Percentiles rank a stretch among this genome's conserved stretches.
Conservation (phyloP, 495 filamentous ascomycete species). For the Penicillium turbatum region DNA sequence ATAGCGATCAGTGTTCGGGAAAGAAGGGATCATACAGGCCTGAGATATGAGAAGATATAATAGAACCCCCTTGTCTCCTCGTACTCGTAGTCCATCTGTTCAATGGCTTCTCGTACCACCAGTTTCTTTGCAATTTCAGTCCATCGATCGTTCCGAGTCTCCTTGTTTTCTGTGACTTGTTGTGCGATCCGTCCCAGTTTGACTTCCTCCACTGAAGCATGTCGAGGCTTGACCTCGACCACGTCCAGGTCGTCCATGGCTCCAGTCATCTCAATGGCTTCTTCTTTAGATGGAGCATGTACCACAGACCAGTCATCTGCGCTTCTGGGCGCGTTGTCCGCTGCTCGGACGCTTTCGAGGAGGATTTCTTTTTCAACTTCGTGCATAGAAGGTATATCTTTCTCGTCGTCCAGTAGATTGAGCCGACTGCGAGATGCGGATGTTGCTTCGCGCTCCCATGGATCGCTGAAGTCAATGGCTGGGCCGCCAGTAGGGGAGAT, state of each 20-base stretch:
- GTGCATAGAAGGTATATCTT: background rate
- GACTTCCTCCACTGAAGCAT: slow-evolving; percentile 17
- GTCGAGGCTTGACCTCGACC: slow-evolving; percentile 22
- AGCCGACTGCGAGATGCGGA: background rate
- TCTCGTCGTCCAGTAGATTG: slow-evolving; percentile 3
- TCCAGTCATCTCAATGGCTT: slow-evolving; percentile 21
- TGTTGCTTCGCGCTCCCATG: slow-evolving; percentile 9
- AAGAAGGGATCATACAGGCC: slow-evolving; percentile 61
- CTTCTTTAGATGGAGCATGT: slow-evolving; percentile 13
- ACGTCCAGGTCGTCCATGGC: slow-evolving; percentile 19
- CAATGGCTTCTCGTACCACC: slow-evolving; percentile 82
- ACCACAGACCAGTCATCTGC: slow-evolving; percentile 23
- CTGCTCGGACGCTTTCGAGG: slow-evolving; percentile 32
- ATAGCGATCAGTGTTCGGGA: background rate
- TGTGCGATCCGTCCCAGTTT: slow-evolving; percentile 35
- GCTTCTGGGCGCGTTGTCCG: background rate
- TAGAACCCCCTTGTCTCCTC: slow-evolving; percentile 88
- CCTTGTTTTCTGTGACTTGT: slow-evolving; percentile 37
- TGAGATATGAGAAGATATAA: slow-evolving; percentile 88
- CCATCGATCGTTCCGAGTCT: slow-evolving; percentile 69
- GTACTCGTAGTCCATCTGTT: slow-evolving; percentile 78
- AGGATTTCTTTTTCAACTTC: slow-evolving; percentile 10
- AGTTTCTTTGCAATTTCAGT: slow-evolving; percentile 96
- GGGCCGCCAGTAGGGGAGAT: slow-evolving; percentile 17
- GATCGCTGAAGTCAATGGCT: slow-evolving; percentile 15